Conservation (phyloP, 73 alveolate species). For the Symbiodinium pilosum region DNA sequence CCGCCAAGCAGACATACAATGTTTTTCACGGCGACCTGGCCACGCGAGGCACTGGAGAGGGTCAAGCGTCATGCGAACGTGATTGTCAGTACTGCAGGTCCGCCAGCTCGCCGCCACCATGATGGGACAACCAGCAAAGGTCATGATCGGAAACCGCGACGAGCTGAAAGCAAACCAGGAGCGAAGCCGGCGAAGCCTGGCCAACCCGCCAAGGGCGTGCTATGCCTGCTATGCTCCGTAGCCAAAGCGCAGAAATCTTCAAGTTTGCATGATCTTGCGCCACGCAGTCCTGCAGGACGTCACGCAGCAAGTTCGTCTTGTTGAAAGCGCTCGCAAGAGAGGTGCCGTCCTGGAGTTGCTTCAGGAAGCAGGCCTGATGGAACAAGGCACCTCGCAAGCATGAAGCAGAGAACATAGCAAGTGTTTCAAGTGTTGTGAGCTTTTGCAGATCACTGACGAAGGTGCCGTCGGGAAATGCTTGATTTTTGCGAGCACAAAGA, state of each 20-base stretch:
- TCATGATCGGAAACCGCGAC: constrained; percentile 83
- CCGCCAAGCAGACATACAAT: constrained; percentile 96
- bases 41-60: constrained; percentile 54
- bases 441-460: neutral
- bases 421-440: neutral
- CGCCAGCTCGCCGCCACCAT: constrained; percentile 81
- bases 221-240: no score
- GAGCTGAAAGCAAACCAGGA: constrained; percentile 86
- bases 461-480: constrained; percentile 95
- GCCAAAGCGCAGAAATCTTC: no score
- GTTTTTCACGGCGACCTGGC: constrained; percentile 97
- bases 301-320: constrained; percentile 85
- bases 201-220: neutral
- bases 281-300: constrained; percentile 59
- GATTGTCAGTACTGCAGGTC: neutral
- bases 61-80: no score
- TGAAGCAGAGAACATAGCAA: neutral
- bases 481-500: constrained; percentile 97
- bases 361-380: constrained; percentile 81
- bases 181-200: constrained; percentile 15
- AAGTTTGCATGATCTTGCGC: neutral
- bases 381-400: constrained; percentile 23
- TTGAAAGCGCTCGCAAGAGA: constrained; percentile 24
- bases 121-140: constrained; percentile 63
- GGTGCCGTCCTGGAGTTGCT: constrained; percentile 56